Evolutionary conservation across 345 rosid species (phyloP).

Genomic region (Draba incana): DNA sequence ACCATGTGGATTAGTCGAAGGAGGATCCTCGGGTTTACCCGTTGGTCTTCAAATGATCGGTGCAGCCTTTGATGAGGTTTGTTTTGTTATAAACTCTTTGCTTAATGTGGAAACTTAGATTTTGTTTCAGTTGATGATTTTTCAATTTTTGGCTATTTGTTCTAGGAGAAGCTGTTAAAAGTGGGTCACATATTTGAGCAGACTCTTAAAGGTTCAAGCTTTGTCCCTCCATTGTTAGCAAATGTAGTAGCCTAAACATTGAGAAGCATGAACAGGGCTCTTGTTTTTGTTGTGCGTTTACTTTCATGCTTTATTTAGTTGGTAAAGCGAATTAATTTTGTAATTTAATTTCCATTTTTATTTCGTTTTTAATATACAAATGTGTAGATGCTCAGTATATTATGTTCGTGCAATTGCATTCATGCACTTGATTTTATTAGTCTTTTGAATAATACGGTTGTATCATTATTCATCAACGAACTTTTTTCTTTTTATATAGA

Average conservation of each 20-base stretch:
- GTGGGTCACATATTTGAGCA: slow-evolving; percentile 92
- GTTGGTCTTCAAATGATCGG: slow-evolving; percentile 97
- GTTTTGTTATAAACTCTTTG: slow-evolving; percentile 1
- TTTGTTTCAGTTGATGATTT: background rate
- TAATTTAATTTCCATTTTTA: slow-evolving; percentile 6
- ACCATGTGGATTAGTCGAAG: slow-evolving; percentile 91
- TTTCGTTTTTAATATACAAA: background rate
- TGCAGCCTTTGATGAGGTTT: slow-evolving; percentile 86
- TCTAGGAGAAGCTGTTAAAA: slow-evolving; percentile 73
- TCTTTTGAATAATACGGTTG: slow-evolving; percentile 10
- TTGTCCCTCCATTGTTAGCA: slow-evolving; percentile 67
- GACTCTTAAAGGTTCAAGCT: slow-evolving; percentile 65
- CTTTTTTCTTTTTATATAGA: no score
- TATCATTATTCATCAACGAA: slow-evolving; percentile 10
- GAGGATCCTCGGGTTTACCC: slow-evolving; percentile 71
- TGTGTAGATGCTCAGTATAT: slow-evolving; percentile 23
- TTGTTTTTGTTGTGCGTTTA: background rate
- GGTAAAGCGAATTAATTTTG: slow-evolving; percentile 21
- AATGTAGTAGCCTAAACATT: slow-evolving; percentile 26
- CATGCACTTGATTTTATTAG: slow-evolving; percentile 19
- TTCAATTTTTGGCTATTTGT: background rate
- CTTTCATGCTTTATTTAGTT: slow-evolving; percentile 3
- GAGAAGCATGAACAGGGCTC: background rate
- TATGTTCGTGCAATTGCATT: slow-evolving; percentile 1
- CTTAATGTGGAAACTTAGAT: background rate